Conservation (phyloP, 306 rosid species). For the Pueraria montana region DNA sequence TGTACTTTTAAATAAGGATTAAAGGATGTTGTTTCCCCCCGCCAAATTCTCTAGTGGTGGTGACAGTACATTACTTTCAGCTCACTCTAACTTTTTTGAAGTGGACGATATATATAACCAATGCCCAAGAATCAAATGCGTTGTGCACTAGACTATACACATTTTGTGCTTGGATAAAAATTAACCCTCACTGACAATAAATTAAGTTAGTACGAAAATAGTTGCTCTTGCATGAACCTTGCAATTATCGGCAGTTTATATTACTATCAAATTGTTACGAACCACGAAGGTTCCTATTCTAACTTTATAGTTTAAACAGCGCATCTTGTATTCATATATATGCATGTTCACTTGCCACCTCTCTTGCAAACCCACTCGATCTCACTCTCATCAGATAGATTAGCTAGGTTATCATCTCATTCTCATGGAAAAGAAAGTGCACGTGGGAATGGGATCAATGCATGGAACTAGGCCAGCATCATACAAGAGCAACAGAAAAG, state of each 20-base stretch:
- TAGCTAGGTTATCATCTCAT: not conserved
- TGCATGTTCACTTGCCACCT: not conserved
- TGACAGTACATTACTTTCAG: slow-evolving; percentile 22
- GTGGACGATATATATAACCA: not conserved
- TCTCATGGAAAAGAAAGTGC: slow-evolving; percentile 45
- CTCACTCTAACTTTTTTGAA: slow-evolving; percentile 13
- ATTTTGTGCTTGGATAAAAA: slow-evolving; percentile 13
- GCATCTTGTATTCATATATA: not conserved
- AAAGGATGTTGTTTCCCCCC: not conserved
- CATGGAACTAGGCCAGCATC: slow-evolving; percentile 19
- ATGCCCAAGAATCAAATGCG: slow-evolving; percentile 12
- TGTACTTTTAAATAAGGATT: not conserved
- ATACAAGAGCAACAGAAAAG: slow-evolving; percentile 20
- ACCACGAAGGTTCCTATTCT: slow-evolving; percentile 56
- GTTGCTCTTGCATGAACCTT: slow-evolving; percentile 40
- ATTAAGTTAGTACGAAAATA: slow-evolving; percentile 40
- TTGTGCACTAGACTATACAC: not conserved
- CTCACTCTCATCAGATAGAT: not conserved
- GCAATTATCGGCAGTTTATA: slow-evolving; percentile 45
- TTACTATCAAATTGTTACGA: slow-evolving; percentile 12
- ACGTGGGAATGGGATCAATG: slow-evolving; percentile 32
- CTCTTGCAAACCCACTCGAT: slow-evolving; percentile 22
- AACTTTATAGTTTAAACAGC: slow-evolving; percentile 29
- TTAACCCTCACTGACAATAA: slow-evolving; percentile 11
- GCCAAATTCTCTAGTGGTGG: not conserved